phyloP scores from a whole-genome alignment of 352 stramenopile species.

The Blastocystis sp. region DNA sequence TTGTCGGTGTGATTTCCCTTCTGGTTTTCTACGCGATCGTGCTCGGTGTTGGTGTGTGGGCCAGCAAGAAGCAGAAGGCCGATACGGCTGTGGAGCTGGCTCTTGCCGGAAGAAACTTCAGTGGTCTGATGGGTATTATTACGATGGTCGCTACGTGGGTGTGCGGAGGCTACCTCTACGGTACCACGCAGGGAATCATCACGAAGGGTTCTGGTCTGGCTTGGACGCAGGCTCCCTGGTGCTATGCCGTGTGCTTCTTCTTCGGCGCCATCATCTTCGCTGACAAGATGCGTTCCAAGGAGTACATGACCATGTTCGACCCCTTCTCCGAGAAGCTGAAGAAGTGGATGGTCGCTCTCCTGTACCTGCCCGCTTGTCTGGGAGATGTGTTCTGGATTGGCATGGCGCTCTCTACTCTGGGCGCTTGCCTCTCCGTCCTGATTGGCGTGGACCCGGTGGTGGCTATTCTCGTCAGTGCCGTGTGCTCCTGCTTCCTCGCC shows the following conservation, averaged over 20 bases:
- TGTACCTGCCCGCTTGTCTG: constrained; percentile 69
- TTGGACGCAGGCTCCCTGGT: constrained; percentile 70
- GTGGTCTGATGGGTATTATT: constrained; percentile 63
- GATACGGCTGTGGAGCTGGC: constrained; percentile 63
- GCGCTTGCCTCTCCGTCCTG: constrained; percentile 56
- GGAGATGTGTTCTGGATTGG: constrained; percentile 71
- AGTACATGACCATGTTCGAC: constrained; percentile 70
- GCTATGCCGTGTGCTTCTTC: constrained; percentile 69
- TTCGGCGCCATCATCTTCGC: constrained; percentile 56
- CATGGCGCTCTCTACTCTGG: constrained; percentile 67
- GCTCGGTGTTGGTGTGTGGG: constrained; percentile 66
- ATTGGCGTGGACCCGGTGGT: constrained; percentile 34
- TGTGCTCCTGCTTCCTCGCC: constrained; percentile 60
- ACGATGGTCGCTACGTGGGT: constrained; percentile 69
- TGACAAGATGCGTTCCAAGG: constrained; percentile 59
- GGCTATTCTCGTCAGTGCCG: constrained; percentile 60
- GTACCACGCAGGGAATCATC: constrained; percentile 62
- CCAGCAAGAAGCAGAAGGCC: constrained; percentile 67
- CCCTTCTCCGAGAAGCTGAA: constrained; percentile 66
- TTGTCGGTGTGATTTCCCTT: constrained; percentile 50
- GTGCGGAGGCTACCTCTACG: constrained; percentile 68
- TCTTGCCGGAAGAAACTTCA: constrained; percentile 63
- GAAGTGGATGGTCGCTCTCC: constrained; percentile 67
- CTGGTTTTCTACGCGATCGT: constrained; percentile 61
- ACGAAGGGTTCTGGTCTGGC: constrained; percentile 44